Percentiles rank a stretch among this genome's conserved stretches.
These are phyloP conservation scores for Russula sp. DNA, from an alignment of 768 basidiomycete species.

Conservation along the genomic window DNA sequence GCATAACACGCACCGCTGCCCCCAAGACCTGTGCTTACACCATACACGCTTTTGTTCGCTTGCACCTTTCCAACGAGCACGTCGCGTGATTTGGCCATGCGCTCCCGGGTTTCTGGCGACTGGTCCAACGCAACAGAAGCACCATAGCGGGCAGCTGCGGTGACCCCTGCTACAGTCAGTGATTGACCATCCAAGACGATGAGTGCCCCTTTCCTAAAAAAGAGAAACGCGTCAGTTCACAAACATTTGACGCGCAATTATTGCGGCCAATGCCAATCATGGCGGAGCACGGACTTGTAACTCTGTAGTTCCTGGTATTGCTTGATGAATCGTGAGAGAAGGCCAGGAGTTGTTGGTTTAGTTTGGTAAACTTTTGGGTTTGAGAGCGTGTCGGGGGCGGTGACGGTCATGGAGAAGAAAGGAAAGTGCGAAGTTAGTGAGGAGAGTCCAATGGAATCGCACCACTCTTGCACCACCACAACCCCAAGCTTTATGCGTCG, in stretches of 20 bases:
- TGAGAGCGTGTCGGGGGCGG: not conserved
- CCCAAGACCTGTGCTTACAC: conserved; percentile 83
- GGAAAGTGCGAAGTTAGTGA: not conserved
- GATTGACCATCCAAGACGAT: conserved; percentile 68
- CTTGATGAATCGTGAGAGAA: conserved; percentile 57
- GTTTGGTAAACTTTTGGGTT: not conserved
- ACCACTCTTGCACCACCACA: not conserved
- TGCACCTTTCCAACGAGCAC: conserved; percentile 66
- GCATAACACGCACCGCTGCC: conserved; percentile 53
- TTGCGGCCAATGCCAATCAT: not conserved
- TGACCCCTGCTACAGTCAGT: conserved; percentile 72
- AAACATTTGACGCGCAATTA: not conserved
- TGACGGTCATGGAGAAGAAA: conserved; percentile 2
- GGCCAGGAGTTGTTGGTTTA: conserved; percentile 30
- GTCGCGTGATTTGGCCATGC: conserved; percentile 57
- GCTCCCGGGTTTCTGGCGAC: conserved; percentile 47
- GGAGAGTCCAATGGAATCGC: too few relatives aligned
- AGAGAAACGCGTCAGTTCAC: conserved; percentile 1
- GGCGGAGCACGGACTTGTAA: conserved; percentile 53
- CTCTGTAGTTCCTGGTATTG: conserved; percentile 59
- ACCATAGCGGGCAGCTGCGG: conserved; percentile 68
- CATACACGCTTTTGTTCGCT: conserved; percentile 71
- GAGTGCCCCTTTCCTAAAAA: conserved; percentile 54
- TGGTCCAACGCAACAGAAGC: conserved; percentile 51
- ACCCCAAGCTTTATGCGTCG: not conserved